Base-by-base conservation (phyloP, 2,329 filamentous ascomycete species). In the Xylaria sp. region DNA sequence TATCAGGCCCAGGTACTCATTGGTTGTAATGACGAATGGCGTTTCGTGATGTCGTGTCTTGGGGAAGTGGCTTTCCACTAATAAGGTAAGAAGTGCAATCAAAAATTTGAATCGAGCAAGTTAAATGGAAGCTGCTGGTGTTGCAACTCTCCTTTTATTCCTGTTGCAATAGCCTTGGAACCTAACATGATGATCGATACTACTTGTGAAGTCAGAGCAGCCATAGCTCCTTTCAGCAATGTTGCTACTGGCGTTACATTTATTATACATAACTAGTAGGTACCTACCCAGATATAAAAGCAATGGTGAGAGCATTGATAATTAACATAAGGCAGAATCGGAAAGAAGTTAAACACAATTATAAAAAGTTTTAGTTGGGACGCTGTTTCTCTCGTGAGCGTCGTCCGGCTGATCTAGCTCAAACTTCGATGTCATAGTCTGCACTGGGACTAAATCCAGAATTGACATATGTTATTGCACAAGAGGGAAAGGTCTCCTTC, bases 121-220 rank as follows among this genome's bases (percentile, higher is more conserved):
- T 50, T 17, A 50, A 50, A 24, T 50, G 47, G 47, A 50, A 50
- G 47, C n/a, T 50, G n/a, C 47, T 50, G 19, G 47, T 8, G 47
- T 50, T 50, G 47, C 19, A 17, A 8, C 19, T 17, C 47, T 50
- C 47, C 3, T 50, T 50, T 50, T 50, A 4, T 24, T 50, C 47
- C 47, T 4, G 47, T 17, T 5, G 47, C 47, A 50, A 24, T 24
- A 50, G 47, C 47, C n/a, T 50, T 9, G 47, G 42, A 47, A 24
- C n/a, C 47, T 50, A 50, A 1, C 47, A 24, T 50, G 47, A 50
- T 50, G 47, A 50, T 50, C 47, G 47, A 50, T 50, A 24, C 47
- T 7, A 50, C 47, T 24, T 17, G 47, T 17, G 19, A 50, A 50
- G 19, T 11, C n/a, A 50, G 17, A 50, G 47, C n/a, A n/a, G n/a